Evolutionary conservation across 2,329 filamentous ascomycete species (phyloP), one percentile per base, ranked within the genome.

Genomic region (Dactylellina cionopaga): DNA sequence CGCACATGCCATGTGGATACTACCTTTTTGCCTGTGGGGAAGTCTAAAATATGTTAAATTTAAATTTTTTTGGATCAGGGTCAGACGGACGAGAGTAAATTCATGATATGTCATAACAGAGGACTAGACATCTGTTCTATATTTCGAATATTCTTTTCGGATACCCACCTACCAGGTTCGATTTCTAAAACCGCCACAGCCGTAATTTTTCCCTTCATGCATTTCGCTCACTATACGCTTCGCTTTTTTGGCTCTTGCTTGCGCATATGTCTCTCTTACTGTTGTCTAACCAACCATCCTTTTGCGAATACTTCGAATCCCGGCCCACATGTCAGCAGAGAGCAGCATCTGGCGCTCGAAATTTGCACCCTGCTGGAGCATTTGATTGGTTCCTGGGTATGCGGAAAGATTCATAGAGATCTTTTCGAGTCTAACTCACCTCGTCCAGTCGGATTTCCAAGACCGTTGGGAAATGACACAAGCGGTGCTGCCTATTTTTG

Each of bases 341-440:
- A 66, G 49, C 66, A 51, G 66, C 66, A 71, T 64, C 56, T 59
- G 13, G 66, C 51, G 64, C 58, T 49, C 37, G 35, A 51, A 17
- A 13, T 7, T n/a, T 19, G 29, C 41, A 41, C 51, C 66, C 27
- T 63, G 58, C 44, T 64, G 27, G 31, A 33, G 22, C 31, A 56
- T n/a, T 13, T 71, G 56, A 71, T 71, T 71, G 66, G 66, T 25
- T 58, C 37, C 35, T 15, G 27, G 6, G 2, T 13, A 17, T 17
- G 19, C 37, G 25, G 35, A 46, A 27, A 41, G 51, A 33, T 39
- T 51, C 24, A 19, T 24, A 58, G 27, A 25, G n/a, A n/a, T n/a
- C n/a, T n/a, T n/a, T 39, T 58, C 29, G 49, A 33, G 43, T 25
- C 52, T 25, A 43, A 35, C 51, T 66, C 27, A 41, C 35, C n/a